Evolutionary conservation across 176 grass and related monocot genomes (phyloP), one percentile per base, ranked within the genome.

Genomic region (Triticum turgidum): DNA sequence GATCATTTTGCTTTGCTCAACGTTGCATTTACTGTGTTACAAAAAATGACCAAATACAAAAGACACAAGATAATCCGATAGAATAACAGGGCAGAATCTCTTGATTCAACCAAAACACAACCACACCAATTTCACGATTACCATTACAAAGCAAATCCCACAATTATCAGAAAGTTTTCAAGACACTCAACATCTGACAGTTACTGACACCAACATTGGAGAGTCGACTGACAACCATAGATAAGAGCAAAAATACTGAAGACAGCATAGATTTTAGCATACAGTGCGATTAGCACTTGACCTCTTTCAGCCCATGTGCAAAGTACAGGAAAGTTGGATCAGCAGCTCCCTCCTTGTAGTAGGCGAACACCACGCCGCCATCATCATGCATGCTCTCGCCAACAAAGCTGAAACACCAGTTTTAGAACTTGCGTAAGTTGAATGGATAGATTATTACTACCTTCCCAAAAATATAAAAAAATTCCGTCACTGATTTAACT

Each of bases 331-430:
- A 98, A 5, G 94, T 96, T 13, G 97, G 97, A 77, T 96, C 80
- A 0, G 90, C 33, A 1, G 90, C 85, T 33, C 88, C 94, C 0
- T 99, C 97, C 88, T 94, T 96, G 85, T 99, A 99, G 63, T 94
- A 99, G 24, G 97, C 97, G 1, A 92, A 96, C 38, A 99, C 94
- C 65, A 99, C 0, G 61, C 76, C 14, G 27, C 76, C 87, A 38
- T 96, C 93, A 63, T 95, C 91, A 21, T 93, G 87, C 97, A 99
- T 99, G 80, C 94, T 94, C 87, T 99, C 97, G 11, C 97, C 94
- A 51, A 99, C 97, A 67, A 99, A 99, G 73, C 97, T 98, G 86
- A 25, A 14, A 66, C 27, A 82, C 20, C 20, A 44, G 24, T 62
- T 22, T 9, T 10, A n/a, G 10, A n/a, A 59, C 18, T 59, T 66